Percentiles rank a stretch among this genome's conserved stretches.
Evolutionary conservation across 2,329 filamentous ascomycete genomes (phyloP).

Genomic region (Trichoderma harzianum): DNA sequence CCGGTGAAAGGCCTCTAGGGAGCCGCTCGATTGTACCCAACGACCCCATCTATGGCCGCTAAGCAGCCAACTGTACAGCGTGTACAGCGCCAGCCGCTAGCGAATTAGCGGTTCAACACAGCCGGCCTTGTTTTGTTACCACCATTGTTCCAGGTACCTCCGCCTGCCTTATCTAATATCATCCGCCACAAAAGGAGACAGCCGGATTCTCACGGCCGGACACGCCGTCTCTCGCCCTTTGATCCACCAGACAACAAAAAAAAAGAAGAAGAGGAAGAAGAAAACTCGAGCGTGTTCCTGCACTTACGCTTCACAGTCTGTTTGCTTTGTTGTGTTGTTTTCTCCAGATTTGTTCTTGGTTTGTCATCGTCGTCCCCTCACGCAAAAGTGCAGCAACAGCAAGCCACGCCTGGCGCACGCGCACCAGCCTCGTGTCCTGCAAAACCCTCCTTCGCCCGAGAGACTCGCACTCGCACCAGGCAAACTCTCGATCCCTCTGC

Average conservation of each 20-base stretch:
- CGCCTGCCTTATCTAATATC: conserved; percentile 8
- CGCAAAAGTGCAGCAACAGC: neutral
- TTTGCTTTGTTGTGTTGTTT: neutral
- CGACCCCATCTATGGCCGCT: neutral
- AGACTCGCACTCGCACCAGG: neutral
- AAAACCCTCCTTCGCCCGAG: conserved; percentile 12
- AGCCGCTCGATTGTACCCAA: neutral
- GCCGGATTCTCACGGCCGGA: conserved; percentile 18
- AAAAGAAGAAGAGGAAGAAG: neutral
- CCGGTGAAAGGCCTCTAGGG: neutral
- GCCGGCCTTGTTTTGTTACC: neutral
- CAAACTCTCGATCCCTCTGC: neutral
- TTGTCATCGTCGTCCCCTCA: neutral
- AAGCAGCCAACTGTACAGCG: neutral
- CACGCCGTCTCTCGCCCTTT: conserved; percentile 19
- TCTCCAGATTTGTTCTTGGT: neutral
- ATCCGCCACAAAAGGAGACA: conserved; percentile 19
- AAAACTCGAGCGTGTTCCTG: neutral
- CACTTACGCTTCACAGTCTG: neutral
- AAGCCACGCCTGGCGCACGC: conserved; percentile 18
- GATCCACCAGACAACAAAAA: conserved; percentile 4
- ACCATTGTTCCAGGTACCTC: neutral
- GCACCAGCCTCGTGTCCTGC: conserved; percentile 15
- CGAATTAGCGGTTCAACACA: neutral
- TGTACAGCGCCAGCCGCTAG: neutral